Evolutionary conservation across 1,284 basidiomycete species (phyloP), one percentile per base, ranked within the genome.

Genomic region (Trametes pubescens): DNA sequence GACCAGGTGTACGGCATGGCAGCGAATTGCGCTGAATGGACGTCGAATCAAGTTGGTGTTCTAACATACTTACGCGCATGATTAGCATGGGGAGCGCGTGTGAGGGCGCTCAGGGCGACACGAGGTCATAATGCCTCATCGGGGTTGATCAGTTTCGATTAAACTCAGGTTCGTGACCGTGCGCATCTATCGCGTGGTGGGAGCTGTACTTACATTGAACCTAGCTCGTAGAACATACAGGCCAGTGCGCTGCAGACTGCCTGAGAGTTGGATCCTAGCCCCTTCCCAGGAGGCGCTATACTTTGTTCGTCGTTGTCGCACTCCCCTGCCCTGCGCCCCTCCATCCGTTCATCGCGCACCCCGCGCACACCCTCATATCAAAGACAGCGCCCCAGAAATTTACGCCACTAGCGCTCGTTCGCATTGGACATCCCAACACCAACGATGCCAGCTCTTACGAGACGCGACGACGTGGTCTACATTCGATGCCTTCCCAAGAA

Each of bases 61-160:
- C 18, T 55, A 46, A 21, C n/a, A 14, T 29, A 32, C 9, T 4
- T 29, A 32, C 9, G 9, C 40, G 40, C 29, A 18, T n/a, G 26
- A 44, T 46, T 34, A 13, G 53, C 26, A 44, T 44, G 53, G 53
- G 53, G 53, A 16, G 16, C 38, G 53, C 53, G 37, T 37, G 51
- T 16, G 37, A n/a, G 52, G 38, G 8, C 2, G 52, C 14, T 9
- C 53, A 43, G 53, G 38, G 26, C 16, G 26, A 21, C 38, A 29
- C 53, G 53, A 18, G 40, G 38, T 21, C 32, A 55, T 55, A 21
- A 55, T n/a, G 24, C 53, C 40, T 34, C 40, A 55, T 55, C 53
- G 53, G 53, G 53, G 53, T 13, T 24, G 26, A 55, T 55, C 53
- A 44, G 29, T 43, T 16, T 8, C 13, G 18, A 54, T 38, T 11